Conservation (phyloP, 805 yeast genomes). For the Yamadazyma paraphyllophila region DNA sequence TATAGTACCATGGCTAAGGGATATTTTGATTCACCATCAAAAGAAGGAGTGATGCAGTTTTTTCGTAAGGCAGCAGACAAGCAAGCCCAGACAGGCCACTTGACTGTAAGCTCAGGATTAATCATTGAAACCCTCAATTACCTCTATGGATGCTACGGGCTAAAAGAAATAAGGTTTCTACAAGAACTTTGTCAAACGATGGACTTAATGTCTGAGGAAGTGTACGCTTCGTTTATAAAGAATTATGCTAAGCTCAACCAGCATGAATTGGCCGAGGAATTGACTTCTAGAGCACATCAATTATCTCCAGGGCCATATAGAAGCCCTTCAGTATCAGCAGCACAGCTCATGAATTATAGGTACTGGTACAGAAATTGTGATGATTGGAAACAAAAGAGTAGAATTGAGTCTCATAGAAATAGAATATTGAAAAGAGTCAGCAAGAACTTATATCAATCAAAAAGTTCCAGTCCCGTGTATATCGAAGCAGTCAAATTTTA, state of each 20-base stretch:
- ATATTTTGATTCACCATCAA: not conserved
- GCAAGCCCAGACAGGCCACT: slow-evolving; percentile 15
- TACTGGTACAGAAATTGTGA: slow-evolving; percentile 23
- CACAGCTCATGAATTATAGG: slow-evolving; percentile 30
- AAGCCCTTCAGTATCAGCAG: slow-evolving; percentile 23
- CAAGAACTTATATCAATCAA: not conserved
- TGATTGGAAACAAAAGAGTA: slow-evolving; percentile 2
- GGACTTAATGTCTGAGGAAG: slow-evolving; percentile 20
- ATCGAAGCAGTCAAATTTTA: slow-evolving; percentile 28
- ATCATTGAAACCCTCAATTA: slow-evolving; percentile 21
- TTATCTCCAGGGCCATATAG: slow-evolving; percentile 27
- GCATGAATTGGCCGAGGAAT: slow-evolving; percentile 30
- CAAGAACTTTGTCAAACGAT: slow-evolving; percentile 17
- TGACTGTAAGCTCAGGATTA: slow-evolving; percentile 17
- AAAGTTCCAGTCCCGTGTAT: slow-evolving; percentile 13
- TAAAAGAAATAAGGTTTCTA: slow-evolving; percentile 20
- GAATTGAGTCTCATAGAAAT: not conserved
- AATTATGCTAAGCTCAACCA: slow-evolving; percentile 31
- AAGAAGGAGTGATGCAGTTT: slow-evolving; percentile 26
- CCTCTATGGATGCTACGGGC: slow-evolving; percentile 20
- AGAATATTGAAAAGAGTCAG: not conserved
- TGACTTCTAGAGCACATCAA: slow-evolving; percentile 31
- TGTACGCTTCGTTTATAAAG: slow-evolving; percentile 25
- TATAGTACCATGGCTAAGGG: not conserved
- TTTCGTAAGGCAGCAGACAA: slow-evolving; percentile 21